A percentile compares a stretch with the other conserved stretches of the same genome.
phyloP scores from a whole-genome alignment of 495 filamentous ascomycete genomes.

The Pseudoneurospora amorphoporcata region DNA sequence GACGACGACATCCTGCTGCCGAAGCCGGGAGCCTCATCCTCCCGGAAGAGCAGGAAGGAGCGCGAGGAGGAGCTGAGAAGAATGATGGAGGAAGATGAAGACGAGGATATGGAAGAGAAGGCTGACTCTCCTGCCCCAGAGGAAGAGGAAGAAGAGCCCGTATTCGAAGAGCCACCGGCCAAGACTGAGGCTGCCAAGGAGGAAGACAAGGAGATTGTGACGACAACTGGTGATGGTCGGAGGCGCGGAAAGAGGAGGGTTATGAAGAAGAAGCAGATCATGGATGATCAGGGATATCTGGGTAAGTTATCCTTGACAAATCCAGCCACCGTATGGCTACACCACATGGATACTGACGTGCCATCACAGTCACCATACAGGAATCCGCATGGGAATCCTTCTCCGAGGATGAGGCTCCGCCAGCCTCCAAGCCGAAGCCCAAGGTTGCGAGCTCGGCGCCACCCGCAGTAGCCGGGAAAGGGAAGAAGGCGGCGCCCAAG shows the following conservation, averaged over 20 bases:
- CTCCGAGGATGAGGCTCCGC: constrained; percentile 71
- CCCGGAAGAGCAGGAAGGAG: constrained; percentile 53
- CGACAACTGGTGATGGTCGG: constrained; percentile 52
- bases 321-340: not conserved
- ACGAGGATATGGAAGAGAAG: constrained; percentile 24
- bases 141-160: constrained; percentile 16
- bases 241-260: constrained; percentile 72
- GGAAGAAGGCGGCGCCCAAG: constrained; percentile 52
- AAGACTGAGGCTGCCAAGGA: constrained; percentile 30
- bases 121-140: constrained; percentile 7
- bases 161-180: constrained; percentile 23
- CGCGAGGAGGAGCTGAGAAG: constrained; percentile 61
- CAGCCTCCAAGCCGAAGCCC: constrained; percentile 45
- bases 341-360: constrained; percentile 6
- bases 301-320: constrained; percentile 41
- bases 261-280: constrained; percentile 79
- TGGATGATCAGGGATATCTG: constrained; percentile 90
- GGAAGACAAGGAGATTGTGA: constrained; percentile 42
- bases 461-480: constrained; percentile 24
- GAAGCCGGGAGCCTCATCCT: constrained; percentile 23
- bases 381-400: constrained; percentile 91
- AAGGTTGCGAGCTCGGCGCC: constrained; percentile 24
- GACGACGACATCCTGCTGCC: constrained; percentile 38
- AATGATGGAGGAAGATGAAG: constrained; percentile 85
- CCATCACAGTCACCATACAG: constrained; percentile 70